Base-by-base conservation (phyloP, 495 filamentous ascomycete genomes). In the Xylaria longipes region DNA sequence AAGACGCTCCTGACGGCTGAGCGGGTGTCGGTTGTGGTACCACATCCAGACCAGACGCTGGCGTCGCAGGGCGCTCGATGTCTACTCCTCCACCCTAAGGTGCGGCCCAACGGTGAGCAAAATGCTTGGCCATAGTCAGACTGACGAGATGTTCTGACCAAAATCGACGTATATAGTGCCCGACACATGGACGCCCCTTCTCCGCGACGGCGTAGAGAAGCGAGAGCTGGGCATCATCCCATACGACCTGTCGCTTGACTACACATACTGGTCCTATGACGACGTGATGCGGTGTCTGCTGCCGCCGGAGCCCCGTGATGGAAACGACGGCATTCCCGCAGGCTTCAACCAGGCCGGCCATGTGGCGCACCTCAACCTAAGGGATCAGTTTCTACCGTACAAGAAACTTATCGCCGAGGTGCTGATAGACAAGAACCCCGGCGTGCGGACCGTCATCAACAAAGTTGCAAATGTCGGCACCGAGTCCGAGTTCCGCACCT, bases 351-450 rank as follows among this genome's bases (percentile, higher is more conserved):
- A 90, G 65, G 93, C 93, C 46, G 96, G 96, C 52, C 97, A 99
- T 74, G 89, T 99, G 57, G 93, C 92, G 37, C 96, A 99, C 76
- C 80, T 99, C 33, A 99, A 99, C 82, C 92, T 99, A 29, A 90
- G 93, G 27, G 88, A 92, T 15, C 84, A 87, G 68, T 97, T 91
- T 75, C 82, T 92, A 3, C 93, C 92, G 3, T 97, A 97, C 81
- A 96, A 94, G 79, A 76, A 91, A 69, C 74, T 98, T 0, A 93
- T 98, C 56, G 96, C 93, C 5, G 80, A 93, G 73, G 89, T 98
- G 22, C 80, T 98, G 20, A 82, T 92, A 57, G 95, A 98, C 84
- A 99, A 99, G 82, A 97, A 95, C 79, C 83, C 82, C 3, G 63
- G 78, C 27, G 87, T 97, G 71, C 85, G 85, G 43, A 98, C 97